These are phyloP conservation scores for Hibiscus mutabilis DNA, from an alignment of 345 rosid genomes.

Conservation along the genomic window DNA sequence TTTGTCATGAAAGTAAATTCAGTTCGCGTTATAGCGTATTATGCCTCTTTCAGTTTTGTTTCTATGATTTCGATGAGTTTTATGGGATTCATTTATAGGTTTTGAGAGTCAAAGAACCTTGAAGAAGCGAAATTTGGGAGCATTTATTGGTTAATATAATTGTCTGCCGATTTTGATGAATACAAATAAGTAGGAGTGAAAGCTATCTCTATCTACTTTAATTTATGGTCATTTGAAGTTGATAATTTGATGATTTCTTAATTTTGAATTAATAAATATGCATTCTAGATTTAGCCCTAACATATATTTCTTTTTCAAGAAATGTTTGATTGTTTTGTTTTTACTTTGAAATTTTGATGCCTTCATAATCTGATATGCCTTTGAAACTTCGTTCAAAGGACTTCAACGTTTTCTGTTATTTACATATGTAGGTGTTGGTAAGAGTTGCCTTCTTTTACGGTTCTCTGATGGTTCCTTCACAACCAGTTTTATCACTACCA, in stretches of 20 bases:
- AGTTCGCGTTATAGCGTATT: no score
- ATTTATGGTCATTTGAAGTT: neutral
- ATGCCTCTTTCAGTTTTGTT: neutral
- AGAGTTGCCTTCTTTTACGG: conserved; percentile 72
- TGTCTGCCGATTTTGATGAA: neutral
- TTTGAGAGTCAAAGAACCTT: neutral
- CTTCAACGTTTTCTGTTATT: neutral
- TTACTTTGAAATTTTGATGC: neutral
- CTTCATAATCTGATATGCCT: neutral
- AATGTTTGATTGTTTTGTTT: neutral
- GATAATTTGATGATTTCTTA: neutral
- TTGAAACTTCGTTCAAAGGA: neutral
- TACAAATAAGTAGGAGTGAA: neutral
- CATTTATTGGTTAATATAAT: neutral
- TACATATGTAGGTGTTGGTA: conserved; percentile 38
- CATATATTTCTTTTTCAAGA: neutral
- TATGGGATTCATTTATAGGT: neutral
- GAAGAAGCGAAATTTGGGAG: neutral
- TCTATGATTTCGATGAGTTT: neutral
- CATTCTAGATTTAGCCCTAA: neutral
- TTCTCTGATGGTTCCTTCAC: conserved; percentile 52
- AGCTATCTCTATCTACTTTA: neutral
- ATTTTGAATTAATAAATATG: neutral
- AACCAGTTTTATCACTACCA: neutral
- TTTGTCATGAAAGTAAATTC: no score